These are phyloP conservation scores for Balamuthia mandrillaris DNA, from an alignment of 208 protist genomes.

Conservation along the genomic window DNA sequence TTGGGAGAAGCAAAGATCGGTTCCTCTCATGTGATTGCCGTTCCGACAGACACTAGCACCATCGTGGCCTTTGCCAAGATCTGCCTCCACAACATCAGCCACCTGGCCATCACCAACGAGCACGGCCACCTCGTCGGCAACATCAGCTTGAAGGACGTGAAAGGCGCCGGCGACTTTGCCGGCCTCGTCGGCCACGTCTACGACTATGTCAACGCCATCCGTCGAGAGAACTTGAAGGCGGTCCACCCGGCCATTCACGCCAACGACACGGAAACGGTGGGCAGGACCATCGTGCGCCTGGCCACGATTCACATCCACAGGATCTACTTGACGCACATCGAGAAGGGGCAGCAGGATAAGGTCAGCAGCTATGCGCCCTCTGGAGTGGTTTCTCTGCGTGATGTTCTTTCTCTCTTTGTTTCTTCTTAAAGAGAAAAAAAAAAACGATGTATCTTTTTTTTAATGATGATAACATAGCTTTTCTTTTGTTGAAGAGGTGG, in stretches of 20 bases:
- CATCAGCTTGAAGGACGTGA: background rate
- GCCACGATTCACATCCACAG: background rate
- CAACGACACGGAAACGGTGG: background rate
- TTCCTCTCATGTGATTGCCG: no score
- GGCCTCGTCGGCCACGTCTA: background rate
- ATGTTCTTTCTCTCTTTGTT: background rate
- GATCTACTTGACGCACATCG: background rate
- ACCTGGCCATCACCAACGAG: no score
- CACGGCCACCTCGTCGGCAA: no score
- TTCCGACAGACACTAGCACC: no score
- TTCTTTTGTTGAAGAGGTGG: no score
- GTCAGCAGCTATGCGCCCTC: background rate
- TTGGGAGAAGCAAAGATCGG: no score
- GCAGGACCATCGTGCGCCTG: background rate
- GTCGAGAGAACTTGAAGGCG: background rate
- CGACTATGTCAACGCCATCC: background rate
- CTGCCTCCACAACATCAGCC: no score
- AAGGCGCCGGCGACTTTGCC: background rate
- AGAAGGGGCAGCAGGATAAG: background rate
- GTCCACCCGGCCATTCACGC: constrained; percentile 6
- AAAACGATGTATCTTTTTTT: no score
- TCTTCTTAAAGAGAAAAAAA: no score
- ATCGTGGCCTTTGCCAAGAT: no score
- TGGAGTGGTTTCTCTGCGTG: background rate
- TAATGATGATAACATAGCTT: no score